These are phyloP conservation scores for Populus pruinosa DNA, from an alignment of 345 rosid genomes.

Conservation along the genomic window DNA sequence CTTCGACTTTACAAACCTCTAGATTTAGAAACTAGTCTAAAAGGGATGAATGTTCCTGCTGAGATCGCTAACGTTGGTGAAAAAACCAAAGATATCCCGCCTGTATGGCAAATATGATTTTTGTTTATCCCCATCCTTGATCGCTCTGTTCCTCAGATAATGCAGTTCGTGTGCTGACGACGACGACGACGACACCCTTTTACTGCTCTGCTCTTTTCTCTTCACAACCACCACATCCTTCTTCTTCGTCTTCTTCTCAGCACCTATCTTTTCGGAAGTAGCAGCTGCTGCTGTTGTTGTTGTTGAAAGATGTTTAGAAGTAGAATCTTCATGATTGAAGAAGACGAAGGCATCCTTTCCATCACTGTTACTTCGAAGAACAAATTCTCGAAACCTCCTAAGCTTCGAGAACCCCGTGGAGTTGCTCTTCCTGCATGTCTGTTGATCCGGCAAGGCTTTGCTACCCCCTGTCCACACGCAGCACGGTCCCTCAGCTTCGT, in stretches of 20 bases:
- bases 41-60: slow-evolving; percentile 72
- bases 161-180: slow-evolving; percentile 50
- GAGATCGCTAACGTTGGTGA: slow-evolving; percentile 57
- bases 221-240: background rate
- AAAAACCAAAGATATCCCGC: slow-evolving; percentile 55
- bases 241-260: slow-evolving; percentile 3
- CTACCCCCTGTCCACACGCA: slow-evolving; percentile 38
- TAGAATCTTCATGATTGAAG: slow-evolving; percentile 13
- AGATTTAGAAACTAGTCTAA: slow-evolving; percentile 13
- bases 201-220: slow-evolving; percentile 12
- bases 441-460: slow-evolving; percentile 18
- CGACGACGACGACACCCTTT: slow-evolving; percentile 35
- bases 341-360: slow-evolving; percentile 52
- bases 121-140: slow-evolving; percentile 50
- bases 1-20: background rate
- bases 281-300: background rate
- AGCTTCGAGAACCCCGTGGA: slow-evolving; percentile 59
- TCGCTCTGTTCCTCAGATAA: slow-evolving; percentile 47
- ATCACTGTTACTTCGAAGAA: slow-evolving; percentile 43
- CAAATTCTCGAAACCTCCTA: slow-evolving; percentile 42
- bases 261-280: background rate
- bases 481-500: slow-evolving; percentile 32
- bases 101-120: slow-evolving; percentile 64
- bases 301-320: background rate
- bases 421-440: slow-evolving; percentile 45